Evolutionary conservation across 805 yeast genomes (phyloP).

Genomic region (Hanseniaspora taiwanica): DNA sequence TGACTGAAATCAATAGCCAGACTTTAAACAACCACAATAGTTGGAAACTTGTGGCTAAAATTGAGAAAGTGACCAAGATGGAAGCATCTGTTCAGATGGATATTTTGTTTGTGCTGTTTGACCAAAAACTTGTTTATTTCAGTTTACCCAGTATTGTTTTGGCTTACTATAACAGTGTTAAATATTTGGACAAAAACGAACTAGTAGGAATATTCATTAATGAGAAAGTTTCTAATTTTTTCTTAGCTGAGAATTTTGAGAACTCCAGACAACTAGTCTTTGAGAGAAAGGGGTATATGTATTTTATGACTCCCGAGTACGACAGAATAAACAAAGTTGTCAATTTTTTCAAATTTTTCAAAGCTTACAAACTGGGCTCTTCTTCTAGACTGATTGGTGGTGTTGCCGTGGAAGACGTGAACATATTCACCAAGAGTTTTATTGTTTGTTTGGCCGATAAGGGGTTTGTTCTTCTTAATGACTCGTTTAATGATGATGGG

Average conservation of each 20-base stretch:
- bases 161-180: constrained; percentile 35
- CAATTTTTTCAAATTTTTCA: constrained; percentile 29
- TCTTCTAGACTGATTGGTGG: constrained; percentile 41
- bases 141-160: constrained; percentile 48
- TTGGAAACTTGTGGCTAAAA: constrained; percentile 49
- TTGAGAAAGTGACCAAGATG: constrained; percentile 41
- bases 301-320: constrained; percentile 28
- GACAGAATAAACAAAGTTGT: constrained; percentile 20
- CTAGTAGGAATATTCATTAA: constrained; percentile 38
- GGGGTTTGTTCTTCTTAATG: constrained; percentile 48
- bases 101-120: constrained; percentile 45
- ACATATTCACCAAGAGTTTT: constrained; percentile 52
- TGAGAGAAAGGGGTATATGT: constrained; percentile 36
- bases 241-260: constrained; percentile 55
- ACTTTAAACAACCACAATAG: constrained; percentile 5
- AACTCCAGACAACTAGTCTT: constrained; percentile 41
- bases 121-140: constrained; percentile 45
- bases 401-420: constrained; percentile 39
- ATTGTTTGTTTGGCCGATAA: constrained; percentile 46
- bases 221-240: constrained; percentile 48
- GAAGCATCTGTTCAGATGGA: constrained; percentile 35
- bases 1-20: constrained; percentile 22
- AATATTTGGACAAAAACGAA: constrained; percentile 21
- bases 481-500: constrained; percentile 41
- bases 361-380: constrained; percentile 43